Evolutionary conservation across 2,329 filamentous ascomycete species (phyloP).

Genomic region (Keithomyces neogunnii): DNA sequence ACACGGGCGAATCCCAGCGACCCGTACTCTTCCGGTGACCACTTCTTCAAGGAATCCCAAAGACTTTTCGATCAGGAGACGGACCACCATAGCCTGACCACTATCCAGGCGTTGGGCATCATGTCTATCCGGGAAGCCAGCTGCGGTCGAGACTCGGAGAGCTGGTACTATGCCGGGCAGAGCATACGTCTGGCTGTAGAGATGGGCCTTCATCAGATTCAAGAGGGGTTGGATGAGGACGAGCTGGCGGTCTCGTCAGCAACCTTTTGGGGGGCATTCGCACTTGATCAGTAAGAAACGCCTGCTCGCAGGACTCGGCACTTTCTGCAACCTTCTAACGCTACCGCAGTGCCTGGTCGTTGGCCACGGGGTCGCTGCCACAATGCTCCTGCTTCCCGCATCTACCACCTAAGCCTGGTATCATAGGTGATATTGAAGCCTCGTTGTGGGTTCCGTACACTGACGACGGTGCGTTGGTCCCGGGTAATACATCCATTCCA

Average conservation of each 20-base stretch:
- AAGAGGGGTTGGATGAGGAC: conserved; percentile 41
- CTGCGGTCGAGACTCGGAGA: conserved; percentile 62
- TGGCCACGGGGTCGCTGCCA: conserved; percentile 54
- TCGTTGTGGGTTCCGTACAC: conserved; percentile 52
- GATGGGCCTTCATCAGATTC: conserved; percentile 55
- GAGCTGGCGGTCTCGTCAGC: conserved; percentile 50
- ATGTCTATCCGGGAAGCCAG: conserved; percentile 71
- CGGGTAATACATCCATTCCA: neutral
- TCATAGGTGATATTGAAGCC: conserved; percentile 51
- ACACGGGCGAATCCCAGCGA: conserved; percentile 55
- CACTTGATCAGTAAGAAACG: conserved; percentile 51
- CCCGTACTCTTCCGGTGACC: conserved; percentile 58
- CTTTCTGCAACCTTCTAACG: conserved; percentile 11
- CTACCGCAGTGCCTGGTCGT: conserved; percentile 49
- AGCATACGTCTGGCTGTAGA: conserved; percentile 65
- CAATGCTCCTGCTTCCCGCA: conserved; percentile 49
- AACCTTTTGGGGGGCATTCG: conserved; percentile 55
- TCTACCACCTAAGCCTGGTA: conserved; percentile 50
- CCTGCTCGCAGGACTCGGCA: neutral
- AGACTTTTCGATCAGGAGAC: conserved; percentile 49
- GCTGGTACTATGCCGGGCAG: conserved; percentile 64
- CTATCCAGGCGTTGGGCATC: conserved; percentile 65
- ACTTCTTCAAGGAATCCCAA: conserved; percentile 64
- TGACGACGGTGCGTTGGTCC: conserved; percentile 38
- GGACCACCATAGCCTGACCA: conserved; percentile 56